A percentile compares a stretch with the other conserved stretches of the same genome.
Conservation (phyloP, 169 alveolate genomes). For the Plasmodium chabaudi region DNA sequence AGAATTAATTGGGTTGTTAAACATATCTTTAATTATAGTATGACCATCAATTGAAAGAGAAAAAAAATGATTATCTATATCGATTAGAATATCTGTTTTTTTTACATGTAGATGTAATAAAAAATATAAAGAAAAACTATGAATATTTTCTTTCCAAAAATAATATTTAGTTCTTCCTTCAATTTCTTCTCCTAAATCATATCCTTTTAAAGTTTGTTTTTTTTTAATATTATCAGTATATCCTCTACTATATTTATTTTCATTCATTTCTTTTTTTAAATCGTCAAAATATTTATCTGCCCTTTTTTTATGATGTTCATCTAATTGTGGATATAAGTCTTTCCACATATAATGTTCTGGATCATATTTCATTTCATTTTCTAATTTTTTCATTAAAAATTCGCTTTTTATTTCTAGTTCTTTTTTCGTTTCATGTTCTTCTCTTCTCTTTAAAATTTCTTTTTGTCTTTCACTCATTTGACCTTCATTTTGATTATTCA, state of each 20-base stretch:
- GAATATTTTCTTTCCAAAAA: conserved; percentile 59
- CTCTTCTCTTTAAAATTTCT: conserved; percentile 36
- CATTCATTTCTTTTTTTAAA: conserved; percentile 67
- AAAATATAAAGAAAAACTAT: conserved; percentile 55
- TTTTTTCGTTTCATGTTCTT: conserved; percentile 68
- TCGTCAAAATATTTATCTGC: conserved; percentile 67
- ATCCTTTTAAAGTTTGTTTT: conserved; percentile 72
- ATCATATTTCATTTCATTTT: conserved; percentile 75
- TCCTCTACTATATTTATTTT: conserved; percentile 69
- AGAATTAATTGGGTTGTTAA: conserved; percentile 45
- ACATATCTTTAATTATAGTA: conserved; percentile 60
- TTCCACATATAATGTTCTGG: conserved; percentile 77
- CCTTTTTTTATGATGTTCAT: conserved; percentile 45
- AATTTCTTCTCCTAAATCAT: conserved; percentile 69
- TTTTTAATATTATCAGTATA: conserved; percentile 77
- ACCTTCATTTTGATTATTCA: neutral
- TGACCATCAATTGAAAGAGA: conserved; percentile 25
- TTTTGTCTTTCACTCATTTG: neutral
- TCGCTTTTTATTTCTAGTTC: conserved; percentile 63
- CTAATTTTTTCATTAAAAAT: conserved; percentile 54
- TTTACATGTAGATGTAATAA: conserved; percentile 27
- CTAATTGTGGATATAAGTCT: conserved; percentile 72
- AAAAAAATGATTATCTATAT: conserved; percentile 50
- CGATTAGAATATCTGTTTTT: conserved; percentile 43
- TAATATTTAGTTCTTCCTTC: conserved; percentile 72